These are phyloP conservation scores for Rhizoctonia solani DNA, from an alignment of 1,284 basidiomycete species.

Conservation along the genomic window DNA sequence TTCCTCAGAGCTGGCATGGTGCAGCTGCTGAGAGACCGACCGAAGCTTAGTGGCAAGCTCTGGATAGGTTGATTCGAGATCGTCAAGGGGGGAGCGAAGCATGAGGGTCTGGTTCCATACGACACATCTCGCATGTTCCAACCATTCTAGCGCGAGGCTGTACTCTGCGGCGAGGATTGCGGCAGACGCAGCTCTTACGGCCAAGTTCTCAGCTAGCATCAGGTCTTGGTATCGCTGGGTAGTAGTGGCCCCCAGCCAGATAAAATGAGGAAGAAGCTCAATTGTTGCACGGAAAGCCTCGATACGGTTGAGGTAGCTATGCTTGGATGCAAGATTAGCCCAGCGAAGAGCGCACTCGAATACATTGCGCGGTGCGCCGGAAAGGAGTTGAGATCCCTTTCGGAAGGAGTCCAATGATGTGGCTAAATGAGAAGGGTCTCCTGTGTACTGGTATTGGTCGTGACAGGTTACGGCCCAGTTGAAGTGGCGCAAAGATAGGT, in stretches of 20 bases:
- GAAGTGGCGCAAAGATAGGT: no score
- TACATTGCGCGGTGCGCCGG: background rate
- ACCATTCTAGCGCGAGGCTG: background rate
- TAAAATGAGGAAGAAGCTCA: conserved; percentile 17
- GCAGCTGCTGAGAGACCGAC: background rate
- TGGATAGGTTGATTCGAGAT: background rate
- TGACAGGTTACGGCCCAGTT: no score
- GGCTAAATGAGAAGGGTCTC: background rate
- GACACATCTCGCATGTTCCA: background rate
- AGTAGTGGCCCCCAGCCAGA: conserved; percentile 15
- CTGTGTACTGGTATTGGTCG: background rate
- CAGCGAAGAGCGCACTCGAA: background rate
- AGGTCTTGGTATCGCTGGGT: background rate
- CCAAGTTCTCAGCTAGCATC: background rate
- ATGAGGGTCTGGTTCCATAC: background rate
- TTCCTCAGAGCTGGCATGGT: background rate
- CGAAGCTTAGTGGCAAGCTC: background rate
- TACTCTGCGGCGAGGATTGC: background rate
- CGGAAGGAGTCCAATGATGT: background rate
- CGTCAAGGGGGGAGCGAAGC: background rate
- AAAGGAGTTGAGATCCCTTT: background rate
- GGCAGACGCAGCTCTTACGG: conserved; percentile 14
- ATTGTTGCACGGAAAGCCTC: conserved; percentile 5
- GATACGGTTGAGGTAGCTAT: background rate
- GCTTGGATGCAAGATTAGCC: background rate